A percentile compares a stretch with the other conserved stretches of the same genome.
phyloP scores from a whole-genome alignment of 2,329 filamentous ascomycete species.

The Scedosporium dehoogii region DNA sequence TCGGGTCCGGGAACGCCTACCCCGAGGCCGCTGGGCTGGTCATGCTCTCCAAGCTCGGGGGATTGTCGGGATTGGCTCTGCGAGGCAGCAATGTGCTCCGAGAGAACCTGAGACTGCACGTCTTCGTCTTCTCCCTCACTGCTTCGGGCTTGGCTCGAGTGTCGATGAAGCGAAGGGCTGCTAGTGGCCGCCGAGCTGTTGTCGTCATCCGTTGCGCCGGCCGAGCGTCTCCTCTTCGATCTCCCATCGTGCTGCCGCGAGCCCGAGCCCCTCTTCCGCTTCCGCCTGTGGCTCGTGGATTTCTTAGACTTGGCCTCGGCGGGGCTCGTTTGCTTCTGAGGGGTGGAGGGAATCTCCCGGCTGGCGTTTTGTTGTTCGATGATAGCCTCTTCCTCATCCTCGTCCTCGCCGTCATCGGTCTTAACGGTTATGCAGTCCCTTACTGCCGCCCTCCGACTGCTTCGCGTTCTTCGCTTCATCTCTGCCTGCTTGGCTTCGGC shows the following conservation, averaged over 20 bases:
- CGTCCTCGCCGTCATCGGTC: slow-evolving; percentile 13
- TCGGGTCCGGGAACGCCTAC: not conserved
- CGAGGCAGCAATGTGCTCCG: slow-evolving; percentile 29
- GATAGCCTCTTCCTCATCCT: slow-evolving; percentile 11
- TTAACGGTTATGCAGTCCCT: slow-evolving; percentile 23
- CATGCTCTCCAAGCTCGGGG: not conserved
- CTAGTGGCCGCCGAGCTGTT: not conserved
- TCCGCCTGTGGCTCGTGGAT: not conserved
- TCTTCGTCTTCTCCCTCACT: slow-evolving; percentile 14
- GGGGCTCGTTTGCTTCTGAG: not conserved
- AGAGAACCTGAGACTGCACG: slow-evolving; percentile 28
- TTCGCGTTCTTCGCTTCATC: slow-evolving; percentile 7
- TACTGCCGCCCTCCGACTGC: slow-evolving; percentile 15
- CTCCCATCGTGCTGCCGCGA: slow-evolving; percentile 12
- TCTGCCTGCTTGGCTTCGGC: slow-evolving; percentile 1
- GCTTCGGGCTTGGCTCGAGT: not conserved
- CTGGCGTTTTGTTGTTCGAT: not conserved
- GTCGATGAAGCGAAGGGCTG: slow-evolving; percentile 2
- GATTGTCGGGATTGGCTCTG: slow-evolving; percentile 3
- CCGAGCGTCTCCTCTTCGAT: slow-evolving; percentile 15
- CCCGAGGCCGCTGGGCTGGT: not conserved
- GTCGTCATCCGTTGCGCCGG: not conserved
- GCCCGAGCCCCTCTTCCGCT: slow-evolving; percentile 4
- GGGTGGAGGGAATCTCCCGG: slow-evolving; percentile 1
- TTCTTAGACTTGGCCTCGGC: not conserved